phyloP scores from a whole-genome alignment of 2,329 filamentous ascomycete species.

The Ophiosphaerella herpotricha region DNA sequence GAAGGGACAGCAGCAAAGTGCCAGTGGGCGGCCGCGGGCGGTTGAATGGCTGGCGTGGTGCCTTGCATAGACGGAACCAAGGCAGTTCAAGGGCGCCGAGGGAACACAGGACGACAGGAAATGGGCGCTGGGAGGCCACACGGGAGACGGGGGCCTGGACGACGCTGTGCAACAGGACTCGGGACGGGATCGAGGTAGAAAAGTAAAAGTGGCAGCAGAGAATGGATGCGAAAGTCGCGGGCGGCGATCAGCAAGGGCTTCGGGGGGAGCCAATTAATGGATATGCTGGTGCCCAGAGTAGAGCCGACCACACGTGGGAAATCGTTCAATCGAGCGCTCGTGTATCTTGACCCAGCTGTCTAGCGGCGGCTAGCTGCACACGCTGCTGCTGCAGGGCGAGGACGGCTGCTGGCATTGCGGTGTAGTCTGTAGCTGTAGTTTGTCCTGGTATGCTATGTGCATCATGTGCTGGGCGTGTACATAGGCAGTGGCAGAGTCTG shows the following conservation, averaged over 20 bases:
- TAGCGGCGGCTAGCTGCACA: slow-evolving; percentile 46
- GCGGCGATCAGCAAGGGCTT: slow-evolving; percentile 26
- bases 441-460: too few relatives aligned
- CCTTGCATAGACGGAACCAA: slow-evolving; percentile 42
- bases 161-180: slow-evolving; percentile 29
- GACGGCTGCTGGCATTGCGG: too few relatives aligned
- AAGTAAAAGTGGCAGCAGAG: slow-evolving; percentile 16
- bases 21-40: slow-evolving; percentile 18
- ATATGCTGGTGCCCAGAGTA: slow-evolving; percentile 33
- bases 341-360: slow-evolving; percentile 40
- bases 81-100: slow-evolving; percentile 29
- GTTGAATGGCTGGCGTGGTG: slow-evolving; percentile 38
- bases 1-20: slow-evolving; percentile 23
- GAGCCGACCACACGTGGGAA: slow-evolving; percentile 43
- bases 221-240: slow-evolving; percentile 24
- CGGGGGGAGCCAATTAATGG: slow-evolving; percentile 36
- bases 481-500: slow-evolving; percentile 26
- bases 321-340: slow-evolving; percentile 46
- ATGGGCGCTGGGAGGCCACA: slow-evolving; percentile 17
- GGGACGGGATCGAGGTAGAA: slow-evolving; percentile 28
- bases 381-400: slow-evolving; percentile 31
- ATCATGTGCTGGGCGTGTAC: too few relatives aligned
- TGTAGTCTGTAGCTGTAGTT: too few relatives aligned
- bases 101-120: slow-evolving; percentile 9
- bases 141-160: slow-evolving; percentile 32